phyloP scores from a whole-genome alignment of 2,329 filamentous ascomycete genomes.

The Bipolaris oryzae region DNA sequence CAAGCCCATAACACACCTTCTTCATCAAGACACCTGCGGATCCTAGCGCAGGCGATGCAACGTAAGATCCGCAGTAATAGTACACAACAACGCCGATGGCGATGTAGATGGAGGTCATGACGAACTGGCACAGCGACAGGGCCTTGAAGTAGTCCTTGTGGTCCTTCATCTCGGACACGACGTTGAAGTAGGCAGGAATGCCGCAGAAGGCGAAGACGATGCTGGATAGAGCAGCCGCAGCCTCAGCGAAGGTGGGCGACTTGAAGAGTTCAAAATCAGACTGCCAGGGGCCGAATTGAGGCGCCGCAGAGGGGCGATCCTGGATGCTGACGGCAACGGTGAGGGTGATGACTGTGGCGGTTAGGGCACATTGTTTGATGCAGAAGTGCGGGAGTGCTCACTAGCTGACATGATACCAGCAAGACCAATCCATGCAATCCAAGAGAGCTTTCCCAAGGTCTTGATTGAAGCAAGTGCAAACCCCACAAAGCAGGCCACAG shows the following conservation, averaged over 20 bases:
- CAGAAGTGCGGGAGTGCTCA: constrained; percentile 11
- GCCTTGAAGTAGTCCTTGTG: constrained; percentile 66
- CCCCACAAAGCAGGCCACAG: constrained; percentile 64
- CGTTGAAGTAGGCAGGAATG: constrained; percentile 70
- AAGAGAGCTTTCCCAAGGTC: constrained; percentile 31
- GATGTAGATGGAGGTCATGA: constrained; percentile 67
- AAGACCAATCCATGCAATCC: constrained; percentile 35
- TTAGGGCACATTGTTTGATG: neutral
- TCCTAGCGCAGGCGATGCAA: constrained; percentile 69
- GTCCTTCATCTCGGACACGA: constrained; percentile 68
- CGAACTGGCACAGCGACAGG: constrained; percentile 60
- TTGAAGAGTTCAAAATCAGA: constrained; percentile 30
- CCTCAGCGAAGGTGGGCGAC: constrained; percentile 23
- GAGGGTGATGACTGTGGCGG: constrained; percentile 27
- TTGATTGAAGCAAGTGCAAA: constrained; percentile 54
- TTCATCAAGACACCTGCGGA: constrained; percentile 63
- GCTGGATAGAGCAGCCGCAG: constrained; percentile 29
- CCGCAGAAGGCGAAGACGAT: constrained; percentile 51
- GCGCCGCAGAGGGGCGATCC: constrained; percentile 33
- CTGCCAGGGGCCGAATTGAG: constrained; percentile 25
- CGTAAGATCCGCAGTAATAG: constrained; percentile 65
- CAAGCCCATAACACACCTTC: constrained; percentile 71
- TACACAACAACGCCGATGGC: constrained; percentile 72
- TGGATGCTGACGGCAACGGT: constrained; percentile 36
- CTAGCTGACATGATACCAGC: constrained; percentile 28